A percentile compares a stretch with the other conserved stretches of the same genome.
Evolutionary conservation across 805 yeast species (phyloP).

Genomic region (Myxozyma kluyveri): DNA sequence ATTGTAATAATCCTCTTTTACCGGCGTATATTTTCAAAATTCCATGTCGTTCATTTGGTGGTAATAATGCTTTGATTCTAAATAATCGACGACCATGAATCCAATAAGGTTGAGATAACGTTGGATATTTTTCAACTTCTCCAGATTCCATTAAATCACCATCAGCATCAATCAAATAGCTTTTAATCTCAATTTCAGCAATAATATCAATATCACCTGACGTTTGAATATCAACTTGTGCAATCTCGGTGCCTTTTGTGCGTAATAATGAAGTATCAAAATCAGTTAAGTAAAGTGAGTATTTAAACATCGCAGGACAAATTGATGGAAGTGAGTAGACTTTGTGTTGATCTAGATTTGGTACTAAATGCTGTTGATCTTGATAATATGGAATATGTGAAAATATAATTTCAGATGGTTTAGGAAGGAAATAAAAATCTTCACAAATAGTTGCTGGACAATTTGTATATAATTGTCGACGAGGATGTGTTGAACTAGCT

Average conservation of each 20-base stretch:
- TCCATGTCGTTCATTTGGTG: conserved; percentile 66
- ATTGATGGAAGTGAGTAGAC: conserved; percentile 81
- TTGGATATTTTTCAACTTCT: conserved; percentile 44
- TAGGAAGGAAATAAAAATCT: conserved; percentile 70
- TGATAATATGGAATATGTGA: conserved; percentile 83
- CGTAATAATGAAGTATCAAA: conserved; percentile 76
- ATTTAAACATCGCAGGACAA: conserved; percentile 74
- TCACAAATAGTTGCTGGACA: conserved; percentile 40
- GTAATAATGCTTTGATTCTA: conserved; percentile 76
- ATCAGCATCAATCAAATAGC: conserved; percentile 19
- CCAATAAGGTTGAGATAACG: conserved; percentile 80
- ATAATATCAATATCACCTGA: conserved; percentile 71
- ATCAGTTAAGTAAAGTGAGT: conserved; percentile 57
- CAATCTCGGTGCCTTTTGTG: conserved; percentile 69
- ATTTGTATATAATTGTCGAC: conserved; percentile 45
- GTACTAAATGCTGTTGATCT: conserved; percentile 80
- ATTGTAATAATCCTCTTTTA: conserved; percentile 45
- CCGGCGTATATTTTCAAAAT: conserved; percentile 74
- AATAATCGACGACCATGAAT: conserved; percentile 61
- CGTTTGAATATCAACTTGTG: conserved; percentile 70
- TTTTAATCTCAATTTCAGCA: conserved; percentile 42
- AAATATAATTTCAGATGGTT: conserved; percentile 71
- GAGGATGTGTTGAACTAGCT: conserved; percentile 58
- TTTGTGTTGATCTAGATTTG: conserved; percentile 74
- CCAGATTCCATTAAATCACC: conserved; percentile 40